These are phyloP conservation scores for Fusarium denticulatum DNA, from an alignment of 2,329 filamentous ascomycete species.

Conservation along the genomic window DNA sequence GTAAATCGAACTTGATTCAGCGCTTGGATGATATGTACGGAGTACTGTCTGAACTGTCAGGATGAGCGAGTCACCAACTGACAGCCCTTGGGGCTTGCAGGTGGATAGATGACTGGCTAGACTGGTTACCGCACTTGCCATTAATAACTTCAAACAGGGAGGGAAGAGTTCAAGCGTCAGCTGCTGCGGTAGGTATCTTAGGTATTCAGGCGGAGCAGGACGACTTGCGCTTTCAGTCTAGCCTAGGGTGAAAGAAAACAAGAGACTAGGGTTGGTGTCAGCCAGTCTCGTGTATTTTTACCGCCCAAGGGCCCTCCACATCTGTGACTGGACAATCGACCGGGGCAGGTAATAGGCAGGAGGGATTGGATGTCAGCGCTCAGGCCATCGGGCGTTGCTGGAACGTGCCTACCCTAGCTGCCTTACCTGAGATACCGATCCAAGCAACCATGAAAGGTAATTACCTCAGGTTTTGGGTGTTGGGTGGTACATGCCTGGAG, in stretches of 20 bases:
- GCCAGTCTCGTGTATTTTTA: background rate
- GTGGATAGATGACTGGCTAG: background rate
- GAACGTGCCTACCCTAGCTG: background rate
- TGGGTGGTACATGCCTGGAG: background rate
- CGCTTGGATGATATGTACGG: slow-evolving; percentile 10
- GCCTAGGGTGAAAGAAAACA: background rate
- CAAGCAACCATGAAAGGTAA: background rate
- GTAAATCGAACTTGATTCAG: slow-evolving; percentile 6
- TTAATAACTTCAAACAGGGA: background rate
- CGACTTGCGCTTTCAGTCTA: background rate
- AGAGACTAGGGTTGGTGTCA: background rate
- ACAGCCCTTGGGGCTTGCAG: slow-evolving; percentile 2
- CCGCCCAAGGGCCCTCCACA: background rate
- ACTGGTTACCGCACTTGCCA: slow-evolving; percentile 6
- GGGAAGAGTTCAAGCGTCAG: background rate
- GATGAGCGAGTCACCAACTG: slow-evolving; percentile 7
- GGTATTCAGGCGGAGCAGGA: slow-evolving; percentile 3
- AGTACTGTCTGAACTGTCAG: background rate
- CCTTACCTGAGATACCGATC: background rate
- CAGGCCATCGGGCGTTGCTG: slow-evolving; percentile 18
- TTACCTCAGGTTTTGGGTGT: background rate
- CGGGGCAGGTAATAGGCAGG: background rate
- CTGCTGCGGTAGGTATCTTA: background rate
- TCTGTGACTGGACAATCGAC: background rate
- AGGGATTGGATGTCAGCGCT: background rate